Evolutionary conservation across 129 eudicot genomes (phyloP), one percentile per base, ranked within the genome.

Genomic region (Flaveria trinervia): DNA sequence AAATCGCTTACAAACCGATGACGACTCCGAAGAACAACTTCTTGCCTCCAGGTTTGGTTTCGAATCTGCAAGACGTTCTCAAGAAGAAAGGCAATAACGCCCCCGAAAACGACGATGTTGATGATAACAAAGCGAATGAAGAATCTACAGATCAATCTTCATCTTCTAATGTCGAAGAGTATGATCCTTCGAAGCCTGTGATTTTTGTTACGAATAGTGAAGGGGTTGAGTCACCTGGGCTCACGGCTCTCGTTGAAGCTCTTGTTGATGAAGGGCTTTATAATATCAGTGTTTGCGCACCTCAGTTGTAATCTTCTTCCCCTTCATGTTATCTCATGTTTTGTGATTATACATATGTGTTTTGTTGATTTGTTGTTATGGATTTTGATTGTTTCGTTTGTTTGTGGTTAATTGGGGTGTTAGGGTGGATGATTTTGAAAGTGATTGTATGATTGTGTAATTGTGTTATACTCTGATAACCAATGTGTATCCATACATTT

Each of bases 171-270:
- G 16, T 1, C 9, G 83, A 60, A 46, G 83, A 75, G 0, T 65
- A 17, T 41, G 85, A 86, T 39, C 70, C 77, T 65, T 77, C 85
- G 4, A 92, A 84, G 80, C 97, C 99, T 5, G 77, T 90, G 26
- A 77, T 95, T 48, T 81, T 92, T 88, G 96, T 95, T 11, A 95
- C 99, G 0, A 95, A 84, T 54, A 87, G 89, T 22, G 96, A 95
- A 44, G 97, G 99, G 50, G 74, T 89, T 76, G 92, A 92, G 44
- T 95, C 97, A 4, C 95, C 89, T 50, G 99, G 99, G 14, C 84
- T 95, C 3, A 75, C 65, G 7, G 70, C 7, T 70, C 88, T 95
- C 52, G 91, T 92, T n/a, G 84, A 88, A 28, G 96, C 92, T 73
- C 88, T 95, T 59, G 97, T 85, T 49, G 18, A 49, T 64, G 54